Evolutionary conservation across 768 basidiomycete genomes (phyloP), one percentile per base, ranked within the genome.

Genomic region (Imleria badia): DNA sequence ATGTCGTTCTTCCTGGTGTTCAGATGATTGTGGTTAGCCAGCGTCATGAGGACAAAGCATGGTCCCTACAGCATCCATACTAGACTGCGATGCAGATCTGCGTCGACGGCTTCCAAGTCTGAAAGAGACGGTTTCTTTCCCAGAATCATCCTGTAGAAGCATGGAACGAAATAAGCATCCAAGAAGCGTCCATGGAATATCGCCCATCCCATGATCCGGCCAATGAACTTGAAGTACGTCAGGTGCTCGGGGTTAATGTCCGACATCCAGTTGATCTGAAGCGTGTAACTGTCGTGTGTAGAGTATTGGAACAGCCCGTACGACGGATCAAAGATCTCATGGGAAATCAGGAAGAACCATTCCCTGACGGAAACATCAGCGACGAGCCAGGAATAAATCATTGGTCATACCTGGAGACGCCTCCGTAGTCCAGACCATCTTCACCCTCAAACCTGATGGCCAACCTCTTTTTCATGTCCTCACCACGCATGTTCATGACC

Each of bases 281-380:
- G 78, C 1, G 88, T 89, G 62, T 89, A 90, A 61, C 87, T 87
- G 74, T 90, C 89, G 62, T 85, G 84, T 4, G 86, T 78, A 0
- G 88, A 89, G 61, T 91, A 91, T 66, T 90, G 85, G 63, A 90
- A 90, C 33, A 90, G 71, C n/a, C 89, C 88, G 54, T 90, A 90
- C 48, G 83, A 85, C 19, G 89, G 88, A 64, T 90, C 85, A 73
- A 91, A 91, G 60, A 91, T 86, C 62, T 90, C 86, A 54, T 89
- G 89, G 1, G 88, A 91, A 44, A 91, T 75, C 5, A 91, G 74
- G 81, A 91, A 90, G 75, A 91, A 90, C 87, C 89, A 91, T 72
- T 91, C 89, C 70, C 89, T 90, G 56, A 20, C 15, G 12, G 35
- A 40, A 55, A 45, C 52, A 30, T 55, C 35, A 60, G 47, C 40